Evolutionary conservation across 2,329 filamentous ascomycete genomes (phyloP).

Genomic region (Neofusicoccum umdonicola): DNA sequence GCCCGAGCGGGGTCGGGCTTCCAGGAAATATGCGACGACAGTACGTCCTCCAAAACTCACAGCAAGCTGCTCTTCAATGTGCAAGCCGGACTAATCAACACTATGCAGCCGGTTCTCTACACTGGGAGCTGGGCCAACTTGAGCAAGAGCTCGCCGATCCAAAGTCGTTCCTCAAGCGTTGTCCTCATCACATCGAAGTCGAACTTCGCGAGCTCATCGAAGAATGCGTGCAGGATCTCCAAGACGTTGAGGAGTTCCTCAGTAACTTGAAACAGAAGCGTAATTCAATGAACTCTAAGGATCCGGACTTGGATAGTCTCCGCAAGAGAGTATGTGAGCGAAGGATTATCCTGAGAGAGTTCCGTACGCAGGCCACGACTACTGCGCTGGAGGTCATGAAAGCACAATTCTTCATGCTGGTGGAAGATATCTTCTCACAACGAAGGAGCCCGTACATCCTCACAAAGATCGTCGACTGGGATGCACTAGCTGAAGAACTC

Average conservation of each 20-base stretch:
- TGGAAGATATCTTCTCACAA: not conserved
- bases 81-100: not conserved
- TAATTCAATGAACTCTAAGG: not conserved
- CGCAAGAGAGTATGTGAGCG: not conserved
- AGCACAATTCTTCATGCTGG: not conserved
- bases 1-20: not conserved
- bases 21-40: not conserved
- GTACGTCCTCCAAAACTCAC: not conserved
- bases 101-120: not conserved
- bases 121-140: not conserved
- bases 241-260: not conserved
- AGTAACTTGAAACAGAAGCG: not conserved
- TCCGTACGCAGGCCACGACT: not conserved
- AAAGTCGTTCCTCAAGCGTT: slow-evolving; percentile 1
- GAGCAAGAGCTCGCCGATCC: not conserved
- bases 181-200: slow-evolving; percentile 1
- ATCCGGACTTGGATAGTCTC: not conserved
- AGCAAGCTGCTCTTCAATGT: not conserved
- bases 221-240: slow-evolving; percentile 2
- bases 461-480: slow-evolving; percentile 9
- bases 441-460: not conserved
- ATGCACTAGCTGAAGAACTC: slow-evolving; percentile 5
- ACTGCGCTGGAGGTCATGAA: not conserved
- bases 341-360: not conserved
- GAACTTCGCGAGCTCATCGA: not conserved